Evolutionary conservation across 108 stramenopile species (phyloP), one percentile per base, ranked within the genome.

Genomic region (Aurantiochytrium sp.): DNA sequence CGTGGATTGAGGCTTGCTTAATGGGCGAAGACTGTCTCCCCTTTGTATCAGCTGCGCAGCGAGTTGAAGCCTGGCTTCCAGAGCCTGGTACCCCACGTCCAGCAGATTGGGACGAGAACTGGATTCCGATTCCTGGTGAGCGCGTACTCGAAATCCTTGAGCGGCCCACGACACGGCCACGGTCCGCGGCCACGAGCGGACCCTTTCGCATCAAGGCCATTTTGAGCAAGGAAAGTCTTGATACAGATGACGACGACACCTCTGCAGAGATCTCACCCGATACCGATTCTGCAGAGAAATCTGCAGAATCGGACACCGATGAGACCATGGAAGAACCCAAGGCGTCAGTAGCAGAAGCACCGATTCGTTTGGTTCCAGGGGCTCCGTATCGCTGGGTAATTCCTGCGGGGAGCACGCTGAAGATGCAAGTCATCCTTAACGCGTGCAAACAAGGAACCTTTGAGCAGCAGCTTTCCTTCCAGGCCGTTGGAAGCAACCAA

Each of bases 311-410:
- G 55, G 55, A 8, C 55, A 16, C 55, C 55, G 4, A 57, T 57
- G 55, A 57, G 8, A 16, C 55, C 8, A 8, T 16, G 55, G 55
- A 57, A 16, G 55, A 8, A 57, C 2, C 8, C 44, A 5, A 44
- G 69, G 43, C 29, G 25, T 5, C 69, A 43, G 43, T 0, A 43
- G 0, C 69, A 5, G 43, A 14, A 43, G 25, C 69, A 5, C 29
- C 29, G 25, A 43, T 6, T 14, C 29, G 35, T 35, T 8, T 5
- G 8, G 5, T 29, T 5, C 43, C 69, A 8, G 64, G 64, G 4
- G 64, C 64, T 18, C 64, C 64, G 42, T 69, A 42, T 42, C 88
- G 94, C 29, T 95, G 94, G 94, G 59, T 94, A 35, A 88, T 95
- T 28, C 60, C 87, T 8, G 64, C 91, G 12, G 58, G 72, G 0